Percentiles rank a stretch among this genome's conserved stretches.
These are phyloP conservation scores for Pueraria montana DNA, from an alignment of 306 rosid genomes.

Conservation along the genomic window DNA sequence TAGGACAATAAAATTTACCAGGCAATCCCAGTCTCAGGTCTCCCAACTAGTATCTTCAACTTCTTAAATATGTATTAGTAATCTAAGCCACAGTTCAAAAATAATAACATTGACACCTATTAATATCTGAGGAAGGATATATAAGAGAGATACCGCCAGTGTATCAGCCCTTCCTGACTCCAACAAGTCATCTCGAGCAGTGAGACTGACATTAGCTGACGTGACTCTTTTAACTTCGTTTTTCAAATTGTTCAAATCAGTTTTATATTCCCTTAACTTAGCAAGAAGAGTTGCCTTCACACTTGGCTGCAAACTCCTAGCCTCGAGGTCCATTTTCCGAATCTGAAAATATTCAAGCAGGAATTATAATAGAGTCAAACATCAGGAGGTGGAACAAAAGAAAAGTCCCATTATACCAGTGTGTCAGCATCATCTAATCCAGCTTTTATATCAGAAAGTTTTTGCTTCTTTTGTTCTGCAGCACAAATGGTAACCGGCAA, in stretches of 20 bases:
- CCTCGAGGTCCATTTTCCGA: conserved; percentile 81
- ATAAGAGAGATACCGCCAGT: conserved; percentile 48
- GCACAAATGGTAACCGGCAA: conserved; percentile 25
- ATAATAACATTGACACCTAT: background rate
- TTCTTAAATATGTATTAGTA: conserved; percentile 30
- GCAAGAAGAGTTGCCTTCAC: conserved; percentile 63
- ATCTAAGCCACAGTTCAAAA: conserved; percentile 26
- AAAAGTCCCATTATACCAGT: conserved; percentile 55
- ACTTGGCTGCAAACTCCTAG: conserved; percentile 72
- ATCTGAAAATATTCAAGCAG: conserved; percentile 50
- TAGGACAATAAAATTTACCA: conserved; percentile 8
- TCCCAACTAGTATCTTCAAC: conserved; percentile 10
- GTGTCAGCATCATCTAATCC: conserved; percentile 71
- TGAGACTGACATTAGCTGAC: conserved; percentile 47
- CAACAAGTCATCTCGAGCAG: conserved; percentile 57
- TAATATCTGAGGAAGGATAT: conserved; percentile 29
- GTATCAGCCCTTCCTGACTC: conserved; percentile 61
- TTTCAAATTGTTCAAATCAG: conserved; percentile 64
- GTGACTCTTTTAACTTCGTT: conserved; percentile 55
- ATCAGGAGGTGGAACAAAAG: background rate
- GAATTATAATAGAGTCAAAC: conserved; percentile 28
- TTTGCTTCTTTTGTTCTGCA: conserved; percentile 66
- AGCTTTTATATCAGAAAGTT: conserved; percentile 58
- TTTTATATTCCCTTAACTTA: conserved; percentile 66
- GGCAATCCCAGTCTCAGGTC: conserved; percentile 13